phyloP scores from a whole-genome alignment of 257 asterid genomes.

The Ilex aquifolium region DNA sequence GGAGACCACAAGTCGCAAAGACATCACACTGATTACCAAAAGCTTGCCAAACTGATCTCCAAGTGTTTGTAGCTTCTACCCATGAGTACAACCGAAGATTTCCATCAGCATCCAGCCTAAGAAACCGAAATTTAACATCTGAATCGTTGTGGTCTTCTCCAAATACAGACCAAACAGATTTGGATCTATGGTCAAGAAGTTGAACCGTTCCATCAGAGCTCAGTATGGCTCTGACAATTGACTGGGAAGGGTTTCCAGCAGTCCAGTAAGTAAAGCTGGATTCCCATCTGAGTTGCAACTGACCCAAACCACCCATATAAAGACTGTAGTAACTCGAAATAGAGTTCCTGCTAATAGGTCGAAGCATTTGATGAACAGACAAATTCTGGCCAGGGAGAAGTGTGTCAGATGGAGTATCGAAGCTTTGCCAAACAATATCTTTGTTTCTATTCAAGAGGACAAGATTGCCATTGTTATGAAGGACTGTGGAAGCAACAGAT shows the following conservation, averaged over 20 bases:
- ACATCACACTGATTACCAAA: conserved; percentile 35
- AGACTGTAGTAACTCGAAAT: conserved; percentile 38
- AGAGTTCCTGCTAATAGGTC: conserved; percentile 24
- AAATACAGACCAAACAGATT: conserved; percentile 29
- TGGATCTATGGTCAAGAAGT: conserved; percentile 22
- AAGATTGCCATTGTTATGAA: conserved; percentile 28
- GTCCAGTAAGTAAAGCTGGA: conserved; percentile 38
- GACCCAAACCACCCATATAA: conserved; percentile 26
- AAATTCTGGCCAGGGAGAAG: conserved; percentile 39
- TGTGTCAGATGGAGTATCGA: conserved; percentile 31
- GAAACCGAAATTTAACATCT: conserved; percentile 31
- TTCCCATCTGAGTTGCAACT: conserved; percentile 40
- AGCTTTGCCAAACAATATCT: conserved; percentile 32
- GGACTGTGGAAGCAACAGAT: conserved; percentile 31
- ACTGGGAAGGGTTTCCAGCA: conserved; percentile 15
- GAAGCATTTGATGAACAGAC: conserved; percentile 22
- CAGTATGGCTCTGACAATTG: conserved; percentile 19
- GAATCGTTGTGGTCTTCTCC: conserved; percentile 35
- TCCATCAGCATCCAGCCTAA: conserved; percentile 43
- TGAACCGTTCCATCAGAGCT: conserved; percentile 23
- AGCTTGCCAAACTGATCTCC: conserved; percentile 45
- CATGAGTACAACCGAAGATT: conserved; percentile 44
- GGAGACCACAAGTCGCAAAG: conserved; percentile 35
- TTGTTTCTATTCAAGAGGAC: conserved; percentile 18
- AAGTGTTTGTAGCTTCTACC: conserved; percentile 30